phyloP scores from a whole-genome alignment of 176 grass and related monocot species.

The Bromus sterilis region DNA sequence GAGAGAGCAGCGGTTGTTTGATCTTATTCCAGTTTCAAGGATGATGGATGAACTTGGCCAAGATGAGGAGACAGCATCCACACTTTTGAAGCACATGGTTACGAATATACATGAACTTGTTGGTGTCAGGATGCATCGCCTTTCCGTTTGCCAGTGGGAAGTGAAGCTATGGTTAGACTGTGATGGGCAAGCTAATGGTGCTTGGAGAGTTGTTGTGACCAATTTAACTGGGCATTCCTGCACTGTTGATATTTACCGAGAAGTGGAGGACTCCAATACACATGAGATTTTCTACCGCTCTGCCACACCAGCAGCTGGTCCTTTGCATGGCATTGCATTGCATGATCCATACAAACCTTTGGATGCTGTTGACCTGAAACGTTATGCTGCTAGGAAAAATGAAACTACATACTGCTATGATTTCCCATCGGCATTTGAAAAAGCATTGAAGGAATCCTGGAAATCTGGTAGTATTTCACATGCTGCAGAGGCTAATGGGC shows the following conservation, averaged over 20 bases:
- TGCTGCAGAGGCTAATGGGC: constrained; percentile 33
- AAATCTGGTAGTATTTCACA: constrained; percentile 34
- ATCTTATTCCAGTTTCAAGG: constrained; percentile 84
- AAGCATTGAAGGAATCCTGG: constrained; percentile 71
- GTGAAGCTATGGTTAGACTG: constrained; percentile 81
- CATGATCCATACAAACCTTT: constrained; percentile 64
- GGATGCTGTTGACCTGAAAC: constrained; percentile 70
- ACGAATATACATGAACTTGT: constrained; percentile 87
- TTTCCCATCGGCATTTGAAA: constrained; percentile 98
- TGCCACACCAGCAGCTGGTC: constrained; percentile 40
- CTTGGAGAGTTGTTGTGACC: constrained; percentile 91
- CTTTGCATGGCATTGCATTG: constrained; percentile 70
- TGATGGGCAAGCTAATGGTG: constrained; percentile 66
- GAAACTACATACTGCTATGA: constrained; percentile 99
- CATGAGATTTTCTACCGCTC: constrained; percentile 74
- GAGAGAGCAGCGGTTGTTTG: constrained; percentile 55
- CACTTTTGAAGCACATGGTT: constrained; percentile 82
- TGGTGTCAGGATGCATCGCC: constrained; percentile 89
- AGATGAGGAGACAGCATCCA: constrained; percentile 54
- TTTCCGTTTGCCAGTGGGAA: constrained; percentile 98
- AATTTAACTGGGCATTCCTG: constrained; percentile 97
- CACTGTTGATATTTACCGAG: constrained; percentile 92
- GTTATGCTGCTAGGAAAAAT: constrained; percentile 71
- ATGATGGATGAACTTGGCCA: constrained; percentile 38
- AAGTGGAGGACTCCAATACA: constrained; percentile 64